phyloP scores from a whole-genome alignment of 345 rosid species.

The Eucalyptus regnans region DNA sequence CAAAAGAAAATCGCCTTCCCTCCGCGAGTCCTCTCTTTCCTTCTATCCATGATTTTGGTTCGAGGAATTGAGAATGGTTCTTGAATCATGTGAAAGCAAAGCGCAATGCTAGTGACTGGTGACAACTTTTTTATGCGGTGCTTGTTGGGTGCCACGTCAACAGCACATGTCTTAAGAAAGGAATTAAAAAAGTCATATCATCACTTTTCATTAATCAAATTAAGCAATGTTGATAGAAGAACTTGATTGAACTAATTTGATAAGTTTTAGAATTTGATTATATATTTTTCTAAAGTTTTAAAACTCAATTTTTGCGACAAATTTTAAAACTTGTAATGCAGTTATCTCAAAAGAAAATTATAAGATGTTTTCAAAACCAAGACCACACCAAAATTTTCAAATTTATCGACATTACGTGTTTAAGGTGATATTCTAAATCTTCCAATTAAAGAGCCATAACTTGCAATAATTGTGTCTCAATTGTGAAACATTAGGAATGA shows the following conservation, averaged over 20 bases:
- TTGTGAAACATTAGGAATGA: not conserved
- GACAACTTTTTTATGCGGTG: no score
- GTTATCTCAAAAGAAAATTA: not conserved
- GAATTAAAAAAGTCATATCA: no score
- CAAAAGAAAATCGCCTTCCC: no score
- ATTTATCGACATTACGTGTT: not conserved
- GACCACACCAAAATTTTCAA: not conserved
- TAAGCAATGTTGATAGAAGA: not conserved
- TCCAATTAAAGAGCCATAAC: not conserved
- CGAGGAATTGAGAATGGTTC: no score
- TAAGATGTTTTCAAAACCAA: no score
- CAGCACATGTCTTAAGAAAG: no score
- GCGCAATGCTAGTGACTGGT: no score
- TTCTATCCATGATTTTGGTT: no score
- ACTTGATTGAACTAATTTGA: not conserved
- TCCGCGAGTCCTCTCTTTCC: no score
- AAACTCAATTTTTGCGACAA: accelerated
- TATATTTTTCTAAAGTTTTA: not conserved
- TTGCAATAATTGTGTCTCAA: not conserved
- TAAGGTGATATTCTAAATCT: no score
- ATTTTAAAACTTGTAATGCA: not conserved
- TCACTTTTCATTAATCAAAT: not conserved
- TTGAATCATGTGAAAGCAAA: no score
- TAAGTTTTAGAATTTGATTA: not conserved
- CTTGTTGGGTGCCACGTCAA: no score